Percentiles rank a stretch among this genome's conserved stretches.
phyloP scores from a whole-genome alignment of 192 early-diverging fungal species.

The Backusella tuberculispora region DNA sequence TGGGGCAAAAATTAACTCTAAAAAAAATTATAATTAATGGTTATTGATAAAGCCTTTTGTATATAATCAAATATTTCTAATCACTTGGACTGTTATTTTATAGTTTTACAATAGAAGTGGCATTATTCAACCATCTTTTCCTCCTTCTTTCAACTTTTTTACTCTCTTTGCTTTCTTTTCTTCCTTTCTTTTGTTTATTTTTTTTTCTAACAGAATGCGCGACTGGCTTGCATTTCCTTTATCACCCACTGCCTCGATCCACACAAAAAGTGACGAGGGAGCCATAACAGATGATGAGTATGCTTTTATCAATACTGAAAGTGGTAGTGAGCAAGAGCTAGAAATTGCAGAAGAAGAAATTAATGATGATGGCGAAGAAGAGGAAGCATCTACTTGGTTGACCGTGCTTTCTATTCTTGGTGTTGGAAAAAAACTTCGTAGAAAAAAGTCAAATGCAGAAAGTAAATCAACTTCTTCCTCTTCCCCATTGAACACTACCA shows the following conservation, averaged over 20 bases:
- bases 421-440: background rate
- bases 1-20: background rate
- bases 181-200: background rate
- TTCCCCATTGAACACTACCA: background rate
- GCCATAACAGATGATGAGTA: conserved; percentile 8
- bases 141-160: background rate
- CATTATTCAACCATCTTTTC: background rate
- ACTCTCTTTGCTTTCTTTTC: background rate
- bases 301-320: background rate
- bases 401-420: background rate
- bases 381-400: background rate
- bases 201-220: conserved; percentile 18
- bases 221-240: conserved; percentile 26
- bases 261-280: background rate
- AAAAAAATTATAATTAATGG: background rate
- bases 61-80: background rate
- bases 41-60: background rate
- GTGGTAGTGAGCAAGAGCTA: background rate
- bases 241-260: background rate
- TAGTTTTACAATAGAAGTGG: background rate
- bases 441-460: background rate
- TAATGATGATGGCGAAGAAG: background rate
- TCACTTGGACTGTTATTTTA: background rate
- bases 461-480: background rate
- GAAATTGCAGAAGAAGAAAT: background rate